Evolutionary conservation across 306 rosid genomes (phyloP).

Genomic region (Ormosia emarginata): DNA sequence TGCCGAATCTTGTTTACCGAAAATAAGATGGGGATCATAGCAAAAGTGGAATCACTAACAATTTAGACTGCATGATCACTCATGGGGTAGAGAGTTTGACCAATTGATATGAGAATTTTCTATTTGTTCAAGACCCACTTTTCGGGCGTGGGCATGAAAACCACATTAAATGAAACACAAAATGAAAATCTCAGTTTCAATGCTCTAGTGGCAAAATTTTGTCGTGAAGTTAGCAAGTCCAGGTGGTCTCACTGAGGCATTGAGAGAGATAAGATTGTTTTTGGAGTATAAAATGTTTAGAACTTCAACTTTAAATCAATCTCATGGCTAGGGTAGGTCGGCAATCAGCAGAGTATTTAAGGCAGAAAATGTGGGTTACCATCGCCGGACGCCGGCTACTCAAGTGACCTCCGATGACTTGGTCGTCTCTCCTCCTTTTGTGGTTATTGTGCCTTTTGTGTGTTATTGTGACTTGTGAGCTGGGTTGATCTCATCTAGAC

Average conservation of each 20-base stretch:
- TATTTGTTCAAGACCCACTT: neutral
- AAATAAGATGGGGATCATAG: slow-evolving; percentile 6
- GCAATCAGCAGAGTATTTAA: neutral
- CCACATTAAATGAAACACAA: neutral
- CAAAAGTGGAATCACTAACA: neutral
- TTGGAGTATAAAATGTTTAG: neutral
- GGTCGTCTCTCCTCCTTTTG: neutral
- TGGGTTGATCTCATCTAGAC: neutral
- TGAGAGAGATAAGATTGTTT: neutral
- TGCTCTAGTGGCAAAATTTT: slow-evolving; percentile 2
- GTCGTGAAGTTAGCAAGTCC: neutral
- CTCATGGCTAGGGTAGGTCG: neutral
- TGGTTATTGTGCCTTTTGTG: neutral
- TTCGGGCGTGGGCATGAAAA: neutral
- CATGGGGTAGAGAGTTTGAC: slow-evolving; percentile 14
- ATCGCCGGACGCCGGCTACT: slow-evolving; percentile 3
- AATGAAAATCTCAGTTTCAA: neutral
- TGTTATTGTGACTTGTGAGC: neutral
- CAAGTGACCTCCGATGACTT: neutral
- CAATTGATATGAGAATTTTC: neutral
- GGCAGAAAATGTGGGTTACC: neutral
- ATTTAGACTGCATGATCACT: neutral
- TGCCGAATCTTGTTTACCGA: neutral
- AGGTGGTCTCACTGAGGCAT: neutral
- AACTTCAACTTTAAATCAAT: neutral